A percentile compares a stretch with the other conserved stretches of the same genome.
Conservation (phyloP, 257 asterid species). For the Plectranthus barbatus region DNA sequence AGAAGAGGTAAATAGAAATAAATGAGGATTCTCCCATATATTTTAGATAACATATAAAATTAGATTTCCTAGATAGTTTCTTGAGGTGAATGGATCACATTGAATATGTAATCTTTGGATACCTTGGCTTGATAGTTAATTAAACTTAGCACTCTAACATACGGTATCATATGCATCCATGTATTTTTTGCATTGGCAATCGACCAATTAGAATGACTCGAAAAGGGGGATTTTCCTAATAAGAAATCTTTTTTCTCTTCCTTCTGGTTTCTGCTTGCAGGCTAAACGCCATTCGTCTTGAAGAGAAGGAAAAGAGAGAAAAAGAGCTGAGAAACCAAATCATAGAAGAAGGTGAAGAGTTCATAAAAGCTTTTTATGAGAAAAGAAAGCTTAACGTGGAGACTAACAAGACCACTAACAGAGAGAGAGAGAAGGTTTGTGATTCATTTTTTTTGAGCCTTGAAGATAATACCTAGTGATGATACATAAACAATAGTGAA, state of each 20-base stretch:
- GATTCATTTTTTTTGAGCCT: background rate
- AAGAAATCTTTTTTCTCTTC: background rate
- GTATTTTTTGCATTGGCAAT: background rate
- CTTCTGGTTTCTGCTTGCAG: conserved; percentile 32
- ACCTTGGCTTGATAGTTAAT: background rate
- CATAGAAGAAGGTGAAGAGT: conserved; percentile 76
- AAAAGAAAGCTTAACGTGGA: conserved; percentile 67
- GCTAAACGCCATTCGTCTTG: conserved; percentile 79
- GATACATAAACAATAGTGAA: background rate
- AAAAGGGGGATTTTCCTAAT: background rate
- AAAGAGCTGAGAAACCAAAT: conserved; percentile 79
- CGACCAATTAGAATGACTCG: background rate
- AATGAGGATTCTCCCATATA: background rate
- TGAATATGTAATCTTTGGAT: background rate
- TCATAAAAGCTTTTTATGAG: conserved; percentile 66
- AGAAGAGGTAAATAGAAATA: background rate
- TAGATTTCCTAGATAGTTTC: background rate
- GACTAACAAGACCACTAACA: conserved; percentile 61
- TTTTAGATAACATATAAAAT: too few relatives aligned
- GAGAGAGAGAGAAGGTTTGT: conserved; percentile 79
- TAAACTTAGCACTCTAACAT: too few relatives aligned
- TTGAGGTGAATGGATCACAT: background rate
- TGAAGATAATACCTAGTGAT: background rate
- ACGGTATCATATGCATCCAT: too few relatives aligned
- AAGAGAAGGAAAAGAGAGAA: conserved; percentile 93